Evolutionary conservation across 345 rosid species (phyloP), one percentile per base, ranked within the genome.

Genomic region (Jatropha curcas): DNA sequence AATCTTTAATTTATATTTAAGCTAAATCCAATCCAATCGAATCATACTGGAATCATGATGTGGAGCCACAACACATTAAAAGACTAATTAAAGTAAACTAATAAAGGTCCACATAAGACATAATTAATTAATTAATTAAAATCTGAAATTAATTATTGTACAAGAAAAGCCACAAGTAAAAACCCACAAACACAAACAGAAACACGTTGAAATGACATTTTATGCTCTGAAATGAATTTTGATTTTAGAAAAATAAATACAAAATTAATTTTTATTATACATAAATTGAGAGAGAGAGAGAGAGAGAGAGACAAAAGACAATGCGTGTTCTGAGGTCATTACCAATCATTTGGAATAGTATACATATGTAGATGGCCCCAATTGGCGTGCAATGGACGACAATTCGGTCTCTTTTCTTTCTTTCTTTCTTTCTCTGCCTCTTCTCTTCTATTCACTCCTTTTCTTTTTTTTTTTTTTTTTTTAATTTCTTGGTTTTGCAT

Each of bases 361-460:
- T n/a, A n/a, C n/a, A n/a, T n/a, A 66, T 65, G 30, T 65, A 65
- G 65, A 65, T 51, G 60, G 70, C 13, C 73, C 75, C 74, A 8
- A 4, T 59, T 74, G 77, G 86, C 86, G 82, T 84, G 86, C 86
- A 65, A 34, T 62, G 34, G 68, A 63, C 81, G 81, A 73, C 86
- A 76, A 58, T 59, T 39, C 55, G 37, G 68, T 56, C 71, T 68
- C 52, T 25, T n/a, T n/a, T n/a, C n/a, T n/a, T n/a, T n/a, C n/a
- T n/a, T n/a, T n/a, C n/a, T n/a, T n/a, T n/a, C 39, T 16, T 11
- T 48, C 22, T 51, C 59, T n/a, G 27, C 13, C 43, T 35, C 55
- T 33, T 55, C 55, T 33, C 20, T 4, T 61, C 43, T 46, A n/a
- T 28, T 71, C 22, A 37, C 9, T 4, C 27, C 13, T 4, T 1